Evolutionary conservation across 2,329 filamentous ascomycete genomes (phyloP), one percentile per base, ranked within the genome.

Genomic region (Thelonectria blattea): DNA sequence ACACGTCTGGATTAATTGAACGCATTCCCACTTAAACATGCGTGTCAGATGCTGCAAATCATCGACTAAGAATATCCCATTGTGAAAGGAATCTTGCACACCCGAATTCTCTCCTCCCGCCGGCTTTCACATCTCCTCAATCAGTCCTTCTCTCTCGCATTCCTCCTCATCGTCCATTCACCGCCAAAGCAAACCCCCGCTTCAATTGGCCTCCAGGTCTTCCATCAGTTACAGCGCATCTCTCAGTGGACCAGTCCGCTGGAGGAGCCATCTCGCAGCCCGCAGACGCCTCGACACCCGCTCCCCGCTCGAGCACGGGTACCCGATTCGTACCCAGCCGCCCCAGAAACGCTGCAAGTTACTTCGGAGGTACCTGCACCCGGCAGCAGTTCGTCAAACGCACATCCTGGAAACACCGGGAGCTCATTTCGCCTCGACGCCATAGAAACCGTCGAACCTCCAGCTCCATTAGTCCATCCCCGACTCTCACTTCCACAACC

Each of bases 1-100:
- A 80, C 78, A 80, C 78, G 78, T 75, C 76, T 61, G 20, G 56
- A 58, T 75, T 74, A 74, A 76, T 74, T 72, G 68, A 73, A 59
- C 68, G 65, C 68, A 71, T 68, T 63, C 59, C 52, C 67, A 61
- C 64, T 61, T 57, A 55, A 60, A 58, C 56, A 37, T 56, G 60
- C 61, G 54, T 56, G 52, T 34, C 37, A 43, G 43, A 18, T 60
- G 39, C 54, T 49, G 52, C 45, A 56, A 56, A 46, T 32, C 52
- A 56, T 49, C 43, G 27, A 37, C 34, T 37, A 37, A 37, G 34
- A 37, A 37, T 37, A 37, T 37, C 11, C 34, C 34, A 37, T 37
- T 15, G 34, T 15, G 34, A 37, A 37, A 37, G 15, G 34, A 14
- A 11, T 14, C 34, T 14, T 37, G 34, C 34, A 37, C 34, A 37